phyloP scores from a whole-genome alignment of 2,329 filamentous ascomycete genomes.

The Fusarium heterosporum region DNA sequence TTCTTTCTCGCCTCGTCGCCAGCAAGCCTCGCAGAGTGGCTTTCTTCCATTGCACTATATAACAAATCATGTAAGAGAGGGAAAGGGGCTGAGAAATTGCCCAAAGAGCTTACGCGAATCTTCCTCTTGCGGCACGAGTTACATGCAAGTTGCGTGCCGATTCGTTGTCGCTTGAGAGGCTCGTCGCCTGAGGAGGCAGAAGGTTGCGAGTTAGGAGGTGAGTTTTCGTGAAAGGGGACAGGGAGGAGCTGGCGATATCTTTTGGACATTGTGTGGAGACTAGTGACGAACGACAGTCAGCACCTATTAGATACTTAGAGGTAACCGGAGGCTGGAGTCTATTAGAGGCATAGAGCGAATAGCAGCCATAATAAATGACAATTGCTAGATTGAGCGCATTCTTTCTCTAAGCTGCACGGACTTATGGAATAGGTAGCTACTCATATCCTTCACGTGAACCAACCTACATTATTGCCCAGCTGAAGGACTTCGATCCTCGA shows the following conservation, averaged over 20 bases:
- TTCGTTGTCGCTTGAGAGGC: slow-evolving; percentile 23
- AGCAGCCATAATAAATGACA: neutral
- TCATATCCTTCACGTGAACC: neutral
- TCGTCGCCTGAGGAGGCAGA: slow-evolving; percentile 21
- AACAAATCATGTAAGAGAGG: neutral
- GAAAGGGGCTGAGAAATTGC: too few relatives aligned
- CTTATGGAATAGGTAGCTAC: neutral
- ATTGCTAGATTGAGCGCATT: neutral
- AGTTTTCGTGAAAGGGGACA: slow-evolving; percentile 3
- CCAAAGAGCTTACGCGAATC: slow-evolving; percentile 15
- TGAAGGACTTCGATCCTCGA: neutral
- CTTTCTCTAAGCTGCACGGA: neutral
- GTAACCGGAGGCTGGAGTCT: neutral
- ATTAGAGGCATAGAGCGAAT: neutral
- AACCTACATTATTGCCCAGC: neutral
- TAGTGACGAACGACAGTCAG: neutral
- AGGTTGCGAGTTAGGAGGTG: slow-evolving; percentile 4
- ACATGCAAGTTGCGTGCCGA: slow-evolving; percentile 20
- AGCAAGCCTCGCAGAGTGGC: slow-evolving; percentile 19
- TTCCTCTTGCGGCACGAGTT: slow-evolving; percentile 26
- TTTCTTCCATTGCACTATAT: slow-evolving; percentile 13
- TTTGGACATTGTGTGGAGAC: slow-evolving; percentile 25
- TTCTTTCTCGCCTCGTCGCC: slow-evolving; percentile 14
- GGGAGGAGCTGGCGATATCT: slow-evolving; percentile 30
- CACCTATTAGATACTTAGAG: too few relatives aligned